Evolutionary conservation across 2,329 filamentous ascomycete species (phyloP), one percentile per base, ranked within the genome.

Genomic region (Aciculosporium take): DNA sequence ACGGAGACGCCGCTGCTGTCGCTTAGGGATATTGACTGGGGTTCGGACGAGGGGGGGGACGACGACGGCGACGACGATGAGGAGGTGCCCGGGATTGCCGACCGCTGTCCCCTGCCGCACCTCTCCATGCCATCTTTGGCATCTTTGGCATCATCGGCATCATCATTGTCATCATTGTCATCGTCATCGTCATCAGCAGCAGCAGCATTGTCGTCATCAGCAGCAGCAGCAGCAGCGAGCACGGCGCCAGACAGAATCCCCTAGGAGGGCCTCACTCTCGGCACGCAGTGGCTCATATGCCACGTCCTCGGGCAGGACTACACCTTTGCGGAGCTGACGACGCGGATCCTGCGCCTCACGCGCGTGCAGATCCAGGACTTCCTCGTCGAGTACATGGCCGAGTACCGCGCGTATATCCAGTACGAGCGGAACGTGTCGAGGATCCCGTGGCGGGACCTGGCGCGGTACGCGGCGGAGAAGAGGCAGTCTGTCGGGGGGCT

Each of bases 261-360:
- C 17, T 57, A 52, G 55, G 48, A 54, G 4, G 46, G 48, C 35
- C 46, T 57, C 12, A 39, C 42, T 6, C 46, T 49, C 34, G 54
- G 55, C 0, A 42, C 50, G 13, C 50, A 47, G 30, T 57, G 55
- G 55, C 31, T 49, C 12, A 51, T 57, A 3, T 37, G 57, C 28
- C 48, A 49, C 25, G 24, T 53, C 4, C 41, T 57, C 5, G 41
- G 42, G 28, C 37, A 46, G 7, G 42, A 37, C 3, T 33, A 51
- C 23, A 42, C 48, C 1, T 56, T 57, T 25, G 39, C 47, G 17
- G 47, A 50, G 18, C 43, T 47, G 3, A 39, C 40, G 9, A 41
- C 41, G 13, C 7, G 47, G 3, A 38, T 52, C 12, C 40, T 57
- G 4, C 48, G 39, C 4, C 49, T 57, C 1, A 42, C 37, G 1